Evolutionary conservation across 495 filamentous ascomycete genomes (phyloP).

Genomic region (Aspergillus leporis): DNA sequence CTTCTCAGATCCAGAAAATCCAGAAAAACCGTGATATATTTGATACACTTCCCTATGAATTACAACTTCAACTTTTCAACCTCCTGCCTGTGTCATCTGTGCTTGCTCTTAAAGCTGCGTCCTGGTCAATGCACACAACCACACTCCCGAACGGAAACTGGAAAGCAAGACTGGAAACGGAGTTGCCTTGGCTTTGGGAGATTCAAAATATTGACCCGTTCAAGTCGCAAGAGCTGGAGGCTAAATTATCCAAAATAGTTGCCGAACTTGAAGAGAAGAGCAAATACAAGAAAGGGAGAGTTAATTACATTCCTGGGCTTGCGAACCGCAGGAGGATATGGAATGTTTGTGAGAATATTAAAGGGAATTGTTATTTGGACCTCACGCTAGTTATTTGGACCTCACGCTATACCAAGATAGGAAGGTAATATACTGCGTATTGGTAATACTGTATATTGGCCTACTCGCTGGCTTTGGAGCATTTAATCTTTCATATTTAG

Average conservation of each 20-base stretch:
- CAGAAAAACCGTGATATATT: background rate
- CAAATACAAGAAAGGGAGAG: background rate
- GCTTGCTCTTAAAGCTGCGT: slow-evolving; percentile 1
- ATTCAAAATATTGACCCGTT: background rate
- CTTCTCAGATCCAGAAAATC: no score
- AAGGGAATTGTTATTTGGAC: no score
- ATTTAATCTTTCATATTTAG: no score
- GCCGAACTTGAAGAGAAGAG: background rate
- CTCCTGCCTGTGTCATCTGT: background rate
- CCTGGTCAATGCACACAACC: slow-evolving; percentile 1
- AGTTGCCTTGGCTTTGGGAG: slow-evolving; percentile 5
- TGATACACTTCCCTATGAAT: background rate
- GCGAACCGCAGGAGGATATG: slow-evolving; percentile 5
- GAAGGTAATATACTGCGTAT: no score
- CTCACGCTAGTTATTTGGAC: no score
- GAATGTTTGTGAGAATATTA: slow-evolving; percentile 3
- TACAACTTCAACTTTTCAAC: background rate
- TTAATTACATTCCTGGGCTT: background rate
- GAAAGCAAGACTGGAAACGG: background rate
- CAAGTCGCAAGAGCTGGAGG: background rate
- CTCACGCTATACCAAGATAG: no score
- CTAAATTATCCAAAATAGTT: background rate
- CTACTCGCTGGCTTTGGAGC: no score
- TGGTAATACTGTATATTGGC: no score
- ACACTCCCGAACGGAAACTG: background rate